Base-by-base conservation (phyloP, 371 early-diverging fungal species). In the Mortierella sp. region DNA sequence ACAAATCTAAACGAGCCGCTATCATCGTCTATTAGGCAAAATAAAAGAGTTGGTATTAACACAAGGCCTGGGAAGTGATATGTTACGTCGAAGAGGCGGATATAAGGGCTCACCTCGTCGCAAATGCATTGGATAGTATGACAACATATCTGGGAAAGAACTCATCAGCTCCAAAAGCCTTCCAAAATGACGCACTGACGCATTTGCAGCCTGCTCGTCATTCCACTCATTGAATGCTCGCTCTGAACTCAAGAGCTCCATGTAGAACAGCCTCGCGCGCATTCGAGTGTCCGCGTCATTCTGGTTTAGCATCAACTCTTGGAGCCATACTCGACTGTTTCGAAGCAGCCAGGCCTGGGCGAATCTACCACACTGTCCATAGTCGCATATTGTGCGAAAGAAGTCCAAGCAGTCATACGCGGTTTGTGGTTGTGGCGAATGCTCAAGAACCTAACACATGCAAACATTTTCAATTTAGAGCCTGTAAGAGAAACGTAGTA, bases 361-460 rank as follows among this genome's bases (percentile, higher is more conserved):
- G 24, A 60, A 70, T 8, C 83, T 73, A 47, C 83, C 83, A 26
- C 83, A 81, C 28, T 81, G 83, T 4, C 73, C 73, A 47, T 63
- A 81, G 32, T 81, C 83, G 5, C 70, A 66, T 37, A 81, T 70
- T 12, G 76, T 66, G 2, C 77, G 73, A 68, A 81, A 81, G 35
- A 76, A 81, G 9, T 76, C 83, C 18, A 81, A 67, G 39, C 76
- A 72, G 40, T 81, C 76, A 39, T 81, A 75, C 24, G 81, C 81
- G 11, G 68, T 24, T 8, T 66, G 52, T n/a, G 68, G 59, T 55
- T 68, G 76, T 8, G 81, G 76, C 26, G 81, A 68, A 9, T 52
- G 70, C 16, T 79, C 79, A 43, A 79, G 68, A 22, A 74, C 43
- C 79, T 78, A 62, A 6, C 59, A 11, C 22, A 40, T 35, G 18